Evolutionary conservation across 148 eudicot species (phyloP).

Genomic region (Salicornia ramosissima): DNA sequence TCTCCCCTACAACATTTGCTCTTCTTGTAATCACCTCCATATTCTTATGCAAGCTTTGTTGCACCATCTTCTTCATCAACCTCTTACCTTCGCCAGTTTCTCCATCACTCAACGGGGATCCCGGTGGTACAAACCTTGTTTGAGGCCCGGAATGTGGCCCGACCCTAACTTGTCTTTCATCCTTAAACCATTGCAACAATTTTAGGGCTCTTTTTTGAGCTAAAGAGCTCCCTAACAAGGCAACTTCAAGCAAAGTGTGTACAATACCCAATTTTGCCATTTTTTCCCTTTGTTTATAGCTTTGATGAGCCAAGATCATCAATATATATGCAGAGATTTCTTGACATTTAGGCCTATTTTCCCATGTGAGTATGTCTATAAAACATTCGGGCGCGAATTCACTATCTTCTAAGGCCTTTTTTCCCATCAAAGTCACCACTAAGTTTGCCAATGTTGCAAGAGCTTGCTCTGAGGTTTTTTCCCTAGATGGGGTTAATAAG

Average conservation of each 20-base stretch:
- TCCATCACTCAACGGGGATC: constrained; percentile 40
- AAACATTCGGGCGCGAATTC: constrained; percentile 52
- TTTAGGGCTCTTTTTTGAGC: constrained; percentile 84
- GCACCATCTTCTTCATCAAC: constrained; percentile 76
- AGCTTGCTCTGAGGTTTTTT: constrained; percentile 55
- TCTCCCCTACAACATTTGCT: constrained; percentile 52
- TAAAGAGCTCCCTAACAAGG: constrained; percentile 64
- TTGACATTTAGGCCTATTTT: constrained; percentile 61
- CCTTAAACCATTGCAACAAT: constrained; percentile 77
- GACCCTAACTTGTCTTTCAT: constrained; percentile 49
- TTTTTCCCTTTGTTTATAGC: constrained; percentile 50
- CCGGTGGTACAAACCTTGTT: constrained; percentile 31
- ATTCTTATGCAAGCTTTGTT: constrained; percentile 68
- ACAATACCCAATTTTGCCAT: constrained; percentile 69
- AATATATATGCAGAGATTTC: constrained; percentile 64
- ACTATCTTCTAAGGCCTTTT: constrained; percentile 51
- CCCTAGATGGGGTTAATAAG: constrained; percentile 33
- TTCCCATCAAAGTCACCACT: constrained; percentile 63
- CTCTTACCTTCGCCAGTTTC: constrained; percentile 54
- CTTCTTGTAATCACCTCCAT: constrained; percentile 77
- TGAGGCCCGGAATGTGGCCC: constrained; percentile 85
- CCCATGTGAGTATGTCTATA: constrained; percentile 76
- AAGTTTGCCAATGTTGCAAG: constrained; percentile 70
- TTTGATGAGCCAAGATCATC: constrained; percentile 79
- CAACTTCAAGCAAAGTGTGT: constrained; percentile 64